Base-by-base conservation (phyloP, 2,329 filamentous ascomycete species). In the Fusarium pseudograminearum region DNA sequence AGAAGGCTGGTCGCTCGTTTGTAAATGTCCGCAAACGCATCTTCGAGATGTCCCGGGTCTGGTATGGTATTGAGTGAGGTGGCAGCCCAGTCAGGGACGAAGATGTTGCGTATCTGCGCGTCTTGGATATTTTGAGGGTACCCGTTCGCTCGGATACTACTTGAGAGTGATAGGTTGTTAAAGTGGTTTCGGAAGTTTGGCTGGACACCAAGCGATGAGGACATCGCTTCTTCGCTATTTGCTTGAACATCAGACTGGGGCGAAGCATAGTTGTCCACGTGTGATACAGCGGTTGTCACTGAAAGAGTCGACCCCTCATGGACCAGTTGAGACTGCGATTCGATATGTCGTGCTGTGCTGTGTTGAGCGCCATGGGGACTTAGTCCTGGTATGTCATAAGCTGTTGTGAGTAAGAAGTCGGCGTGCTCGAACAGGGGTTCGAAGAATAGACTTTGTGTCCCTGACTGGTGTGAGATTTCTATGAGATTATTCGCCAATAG, bases 141-240 rank as follows among this genome's bases (percentile, higher is more conserved):
- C 2, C 65, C 65, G 0, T 67, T 67, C 0, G 36, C 50, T n/a
- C 41, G n/a, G 1, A 67, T 41, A 0, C 64, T 64, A 3, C 38
- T 33, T 0, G 64, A 67, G 0, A 68, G 41, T 0, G 50, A 34
- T 2, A 67, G 50, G 2, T 67, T 67, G 18, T 64, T 64, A 33
- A 67, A 67, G 1, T 52, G 36, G 1, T 58, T 68, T 0, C 38
- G 26, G 1, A 24, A 44, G 4, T 48, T 67, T 0, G 64, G 52
- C 0, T 48, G 4, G 0, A 9, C 14, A 16, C 3, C 26, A 1
- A 11, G 11, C 8, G 7, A 14, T 12, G 4, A 0, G 0, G 9
- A 3, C 5, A 7, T 11, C 1, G n/a, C 3, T 11, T 18, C 16
- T 10, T 24, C 20, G 3, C 3, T 11, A 11, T 30, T 8, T 5